These are phyloP conservation scores for Raphanus raphanistrum DNA, from an alignment of 345 rosid genomes.

Conservation along the genomic window DNA sequence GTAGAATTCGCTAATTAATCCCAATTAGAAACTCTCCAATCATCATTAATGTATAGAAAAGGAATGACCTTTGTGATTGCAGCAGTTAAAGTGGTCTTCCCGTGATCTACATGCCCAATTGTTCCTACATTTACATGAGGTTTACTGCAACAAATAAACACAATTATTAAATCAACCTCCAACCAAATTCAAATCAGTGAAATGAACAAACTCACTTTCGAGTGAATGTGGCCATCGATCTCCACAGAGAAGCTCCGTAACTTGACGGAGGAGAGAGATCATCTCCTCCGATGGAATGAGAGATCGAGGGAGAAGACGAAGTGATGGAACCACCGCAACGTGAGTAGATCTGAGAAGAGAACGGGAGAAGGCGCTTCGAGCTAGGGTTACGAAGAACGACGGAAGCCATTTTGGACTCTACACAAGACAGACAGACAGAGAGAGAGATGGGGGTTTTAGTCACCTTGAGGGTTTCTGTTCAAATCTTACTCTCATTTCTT, in stretches of 20 bases:
- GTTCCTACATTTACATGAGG: slow-evolving; percentile 99
- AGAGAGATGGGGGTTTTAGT: too few species aligned
- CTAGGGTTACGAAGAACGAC: slow-evolving; percentile 41
- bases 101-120: slow-evolving; percentile 99
- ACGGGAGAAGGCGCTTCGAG: slow-evolving; percentile 38
- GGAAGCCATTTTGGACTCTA: slow-evolving; percentile 37
- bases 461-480: too few species aligned
- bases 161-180: not conserved
- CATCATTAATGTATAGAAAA: not conserved
- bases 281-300: slow-evolving; percentile 32
- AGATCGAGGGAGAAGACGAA: slow-evolving; percentile 25
- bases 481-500: too few species aligned
- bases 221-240: slow-evolving; percentile 93
- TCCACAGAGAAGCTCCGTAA: slow-evolving; percentile 43
- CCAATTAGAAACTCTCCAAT: not conserved
- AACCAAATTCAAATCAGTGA: not conserved
- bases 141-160: slow-evolving; percentile 44
- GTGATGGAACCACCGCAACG: slow-evolving; percentile 31
- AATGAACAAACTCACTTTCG: slow-evolving; percentile 53
- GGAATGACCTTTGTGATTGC: slow-evolving; percentile 67
- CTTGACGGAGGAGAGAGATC: slow-evolving; percentile 32
- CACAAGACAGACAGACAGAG: not conserved
- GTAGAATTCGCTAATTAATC: not conserved
- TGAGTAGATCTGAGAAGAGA: slow-evolving; percentile 37
- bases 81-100: slow-evolving; percentile 97